Evolutionary conservation across 2,329 filamentous ascomycete genomes (phyloP).

Genomic region (Fusarium goolgardi): DNA sequence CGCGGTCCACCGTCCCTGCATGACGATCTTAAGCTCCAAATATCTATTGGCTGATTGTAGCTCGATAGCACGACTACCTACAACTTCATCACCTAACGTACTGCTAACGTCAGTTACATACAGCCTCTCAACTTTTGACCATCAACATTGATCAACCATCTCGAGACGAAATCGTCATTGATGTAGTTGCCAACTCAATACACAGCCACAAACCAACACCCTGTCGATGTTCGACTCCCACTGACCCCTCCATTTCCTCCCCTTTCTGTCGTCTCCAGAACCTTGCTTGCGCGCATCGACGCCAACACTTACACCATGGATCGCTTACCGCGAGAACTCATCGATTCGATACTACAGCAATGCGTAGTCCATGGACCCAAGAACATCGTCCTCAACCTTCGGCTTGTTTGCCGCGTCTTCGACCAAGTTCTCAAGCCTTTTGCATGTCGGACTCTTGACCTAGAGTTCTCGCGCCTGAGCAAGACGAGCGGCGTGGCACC

Average conservation of each 20-base stretch:
- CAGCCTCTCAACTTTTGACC: background rate
- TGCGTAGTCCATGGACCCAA: constrained; percentile 57
- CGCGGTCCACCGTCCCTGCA: constrained; percentile 17
- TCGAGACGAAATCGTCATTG: background rate
- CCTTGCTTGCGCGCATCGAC: background rate
- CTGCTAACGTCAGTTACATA: background rate
- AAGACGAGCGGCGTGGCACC: constrained; percentile 49
- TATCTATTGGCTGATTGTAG: constrained; percentile 14
- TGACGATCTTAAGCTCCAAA: constrained; percentile 23
- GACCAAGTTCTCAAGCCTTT: constrained; percentile 59
- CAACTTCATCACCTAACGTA: constrained; percentile 10
- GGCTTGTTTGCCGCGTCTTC: constrained; percentile 63
- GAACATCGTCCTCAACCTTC: constrained; percentile 58
- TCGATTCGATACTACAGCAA: constrained; percentile 59
- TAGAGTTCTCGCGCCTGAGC: constrained; percentile 63
- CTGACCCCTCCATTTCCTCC: constrained; percentile 17
- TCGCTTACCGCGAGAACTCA: constrained; percentile 60
- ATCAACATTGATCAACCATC: background rate
- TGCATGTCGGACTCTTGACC: constrained; percentile 59
- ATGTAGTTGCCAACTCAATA: background rate
- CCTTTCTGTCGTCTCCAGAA: constrained; percentile 7
- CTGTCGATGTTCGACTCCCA: constrained; percentile 28
- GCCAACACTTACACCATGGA: constrained; percentile 53
- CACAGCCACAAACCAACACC: constrained; percentile 4
- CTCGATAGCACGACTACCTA: constrained; percentile 10